Evolutionary conservation across 2,329 filamentous ascomycete species (phyloP), one percentile per base, ranked within the genome.

Genomic region (Aspergillus sp.): DNA sequence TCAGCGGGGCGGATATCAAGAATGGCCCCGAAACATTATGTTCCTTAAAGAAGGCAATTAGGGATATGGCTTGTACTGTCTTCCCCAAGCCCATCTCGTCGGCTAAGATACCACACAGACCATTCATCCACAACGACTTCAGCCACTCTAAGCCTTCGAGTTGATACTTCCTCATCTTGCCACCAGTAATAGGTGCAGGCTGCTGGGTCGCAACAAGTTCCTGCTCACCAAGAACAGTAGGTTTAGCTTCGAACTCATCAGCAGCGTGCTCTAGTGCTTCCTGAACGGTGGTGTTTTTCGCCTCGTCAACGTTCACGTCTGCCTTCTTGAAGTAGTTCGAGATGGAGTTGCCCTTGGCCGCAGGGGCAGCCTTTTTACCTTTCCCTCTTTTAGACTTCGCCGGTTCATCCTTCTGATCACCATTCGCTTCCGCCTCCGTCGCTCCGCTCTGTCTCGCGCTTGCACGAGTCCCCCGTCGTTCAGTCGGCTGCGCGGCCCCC

Each of bases 71-170:
- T 69, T 97, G 93, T 1, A 97, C 85, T 0, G 93, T 97, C 78
- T 97, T 97, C 4, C 91, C 91, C 4, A 96, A 76, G 0, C 93
- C 93, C 93, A 97, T 97, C 72, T 97, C 93, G 66, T 97, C 93
- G 0, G 93, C 93, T 32, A 97, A 73, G 56, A 96, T 96, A 1
- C 93, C 93, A 63, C 91, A 96, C 73, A 97, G 84, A 11, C 93
- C 93, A 67, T 96, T 95, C 80, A 96, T 91, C 66, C 89, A 96
- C 3, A 89, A 71, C 0, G 85, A 87, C 32, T 85, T 84, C 80
- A 99, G 88, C 95, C 95, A 99, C 0, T 96, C 96, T 1, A 99
- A 75, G 0, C 95, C 95, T 71, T 98, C 93, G 0, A 99, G 78
- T 67, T 99, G 95, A 69, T 99, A 99, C 61, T 90, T 89, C 17